Base-by-base conservation (phyloP, 345 rosid species). In the Durio zibethinus region DNA sequence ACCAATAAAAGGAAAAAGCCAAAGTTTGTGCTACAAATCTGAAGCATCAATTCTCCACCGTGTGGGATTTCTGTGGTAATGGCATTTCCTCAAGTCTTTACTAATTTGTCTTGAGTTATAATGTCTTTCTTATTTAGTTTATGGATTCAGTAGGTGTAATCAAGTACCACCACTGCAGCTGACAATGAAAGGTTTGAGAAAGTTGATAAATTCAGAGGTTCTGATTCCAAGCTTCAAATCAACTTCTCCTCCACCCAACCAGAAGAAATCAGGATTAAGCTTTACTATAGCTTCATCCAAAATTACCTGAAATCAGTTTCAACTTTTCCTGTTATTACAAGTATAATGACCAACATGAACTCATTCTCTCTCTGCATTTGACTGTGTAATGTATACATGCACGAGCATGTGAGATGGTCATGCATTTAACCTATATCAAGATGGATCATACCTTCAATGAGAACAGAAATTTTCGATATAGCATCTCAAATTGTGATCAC, bases 221-320 rank as follows among this genome's bases (percentile, higher is more conserved):
- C 83, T 85, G 67, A 93, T 83, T 25, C 98, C 98, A 10, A 93
- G 93, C 95, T 96, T 96, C 86, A 93, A 81, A 87, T 93, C 95
- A 10, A 80, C 79, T 82, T 96, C 97, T 48, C 98, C 97, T 23
- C 99, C 98, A 27, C 97, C 98, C 77, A 93, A 86, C 99, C 98
- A 93, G 89, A 96, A 90, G 89, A 85, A 92, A 70, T 88, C 87
- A 0, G 97, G 97, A 68, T 73, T 82, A 61, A 93, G 97, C 85
- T 86, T 90, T 62, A 83, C 85, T 64, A 96, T 90, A 63, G 97
- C 98, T 86, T 93, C 97, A 74, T 93, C 99, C 88, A 93, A 77
- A 79, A 92, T 89, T 82, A 96, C 97, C 99, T 93, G 97, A 80
- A 50, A 84, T 75, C 74, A 85, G 31, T 66, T 53, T 16, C 62